Conservation (phyloP, 129 eudicot species). For the Dittrichia graveolens region DNA sequence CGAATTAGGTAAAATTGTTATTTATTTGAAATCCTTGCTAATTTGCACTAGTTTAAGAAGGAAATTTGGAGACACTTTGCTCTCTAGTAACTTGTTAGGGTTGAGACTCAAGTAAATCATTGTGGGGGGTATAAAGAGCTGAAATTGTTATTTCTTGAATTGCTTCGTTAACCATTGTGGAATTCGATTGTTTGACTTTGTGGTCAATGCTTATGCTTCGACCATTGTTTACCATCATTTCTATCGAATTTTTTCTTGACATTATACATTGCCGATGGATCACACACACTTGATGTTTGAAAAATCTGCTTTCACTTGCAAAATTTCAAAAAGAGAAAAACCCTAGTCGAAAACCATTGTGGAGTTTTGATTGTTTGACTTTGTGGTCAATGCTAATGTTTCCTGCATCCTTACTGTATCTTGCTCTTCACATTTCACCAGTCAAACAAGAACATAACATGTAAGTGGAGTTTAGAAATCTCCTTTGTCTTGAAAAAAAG, state of each 20-base stretch:
- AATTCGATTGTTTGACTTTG: constrained; percentile 46
- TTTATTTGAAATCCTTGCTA: constrained; percentile 29
- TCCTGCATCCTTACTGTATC: constrained; percentile 11
- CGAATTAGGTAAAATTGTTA: constrained; percentile 32
- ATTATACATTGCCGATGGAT: not conserved
- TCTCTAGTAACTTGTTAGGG: constrained; percentile 32
- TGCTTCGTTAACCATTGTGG: constrained; percentile 35
- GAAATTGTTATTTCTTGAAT: constrained; percentile 51
- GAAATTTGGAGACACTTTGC: constrained; percentile 38
- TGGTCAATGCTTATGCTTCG: constrained; percentile 42
- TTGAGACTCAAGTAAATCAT: constrained; percentile 52
- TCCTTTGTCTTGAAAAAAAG: constrained; percentile 1
- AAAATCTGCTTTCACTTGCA: constrained; percentile 2
- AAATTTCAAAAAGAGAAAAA: constrained; percentile 1
- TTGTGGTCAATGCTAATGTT: constrained; percentile 39
- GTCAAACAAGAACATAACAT: not conserved
- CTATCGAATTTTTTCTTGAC: not conserved
- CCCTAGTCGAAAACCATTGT: constrained; percentile 17
- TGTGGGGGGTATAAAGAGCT: constrained; percentile 73
- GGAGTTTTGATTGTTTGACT: constrained; percentile 40
- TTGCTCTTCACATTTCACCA: not conserved
- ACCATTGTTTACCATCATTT: constrained; percentile 15
- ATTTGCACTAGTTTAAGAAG: constrained; percentile 44
- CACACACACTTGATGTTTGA: not conserved
- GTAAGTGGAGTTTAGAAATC: constrained; percentile 20